phyloP scores from a whole-genome alignment of 176 grass and related monocot species.

The Oryza brachyantha region DNA sequence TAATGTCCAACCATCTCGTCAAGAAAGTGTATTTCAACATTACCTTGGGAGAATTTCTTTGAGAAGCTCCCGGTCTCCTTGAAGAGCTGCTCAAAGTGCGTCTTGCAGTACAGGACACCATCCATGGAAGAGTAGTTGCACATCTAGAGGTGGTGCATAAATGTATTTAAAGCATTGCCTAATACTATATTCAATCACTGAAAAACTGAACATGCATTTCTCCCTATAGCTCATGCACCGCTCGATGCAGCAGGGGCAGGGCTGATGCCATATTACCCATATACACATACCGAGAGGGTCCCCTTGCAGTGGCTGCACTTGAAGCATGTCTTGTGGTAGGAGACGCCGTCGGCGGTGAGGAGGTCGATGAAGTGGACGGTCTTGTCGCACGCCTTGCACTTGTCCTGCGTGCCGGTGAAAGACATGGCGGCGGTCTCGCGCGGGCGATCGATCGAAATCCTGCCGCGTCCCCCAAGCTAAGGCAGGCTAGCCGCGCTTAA shows the following conservation, averaged over 20 bases:
- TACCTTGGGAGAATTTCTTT: conserved; percentile 75
- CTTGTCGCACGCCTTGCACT: conserved; percentile 92
- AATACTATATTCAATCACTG: neutral
- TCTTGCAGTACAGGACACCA: conserved; percentile 94
- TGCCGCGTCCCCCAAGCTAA: too few relatives aligned
- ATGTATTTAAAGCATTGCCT: neutral
- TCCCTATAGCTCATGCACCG: neutral
- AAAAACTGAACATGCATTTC: neutral
- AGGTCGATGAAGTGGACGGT: conserved; percentile 98
- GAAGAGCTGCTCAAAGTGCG: conserved; percentile 96
- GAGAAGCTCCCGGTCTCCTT: conserved; percentile 89
- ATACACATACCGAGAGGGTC: conserved; percentile 69
- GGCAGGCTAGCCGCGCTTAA: too few relatives aligned
- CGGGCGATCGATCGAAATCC: neutral
- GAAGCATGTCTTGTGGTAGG: conserved; percentile 85
- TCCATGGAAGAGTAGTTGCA: conserved; percentile 95
- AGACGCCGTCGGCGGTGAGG: conserved; percentile 68
- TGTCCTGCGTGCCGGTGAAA: conserved; percentile 98
- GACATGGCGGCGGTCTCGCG: conserved; percentile 54
- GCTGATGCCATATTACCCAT: too few relatives aligned
- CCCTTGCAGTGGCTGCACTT: conserved; percentile 92
- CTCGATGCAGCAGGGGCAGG: neutral
- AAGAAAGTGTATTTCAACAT: neutral
- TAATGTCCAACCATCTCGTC: neutral
- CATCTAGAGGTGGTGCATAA: conserved; percentile 51